These are phyloP conservation scores for Xylaria curta DNA, from an alignment of 495 filamentous ascomycete species.

Conservation along the genomic window DNA sequence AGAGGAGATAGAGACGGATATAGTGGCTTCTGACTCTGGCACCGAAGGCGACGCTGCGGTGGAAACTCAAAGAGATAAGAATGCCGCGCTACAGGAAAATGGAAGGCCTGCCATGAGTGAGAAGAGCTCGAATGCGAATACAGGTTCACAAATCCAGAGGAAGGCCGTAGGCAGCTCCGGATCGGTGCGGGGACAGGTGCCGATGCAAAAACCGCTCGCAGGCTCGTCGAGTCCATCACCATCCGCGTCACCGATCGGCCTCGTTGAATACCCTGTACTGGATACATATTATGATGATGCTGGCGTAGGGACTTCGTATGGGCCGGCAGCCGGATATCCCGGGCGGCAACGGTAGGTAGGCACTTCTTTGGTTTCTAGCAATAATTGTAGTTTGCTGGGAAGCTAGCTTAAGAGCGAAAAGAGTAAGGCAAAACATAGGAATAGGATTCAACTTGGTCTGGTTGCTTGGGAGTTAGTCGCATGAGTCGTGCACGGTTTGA, in stretches of 20 bases:
- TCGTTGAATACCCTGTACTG: not conserved
- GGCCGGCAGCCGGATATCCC: not conserved
- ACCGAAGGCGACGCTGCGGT: not conserved
- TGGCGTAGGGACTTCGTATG: not conserved
- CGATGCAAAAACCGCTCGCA: not conserved
- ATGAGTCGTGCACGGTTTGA: not conserved
- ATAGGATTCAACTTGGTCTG: not conserved
- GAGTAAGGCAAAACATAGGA: not conserved
- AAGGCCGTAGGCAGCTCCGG: not conserved
- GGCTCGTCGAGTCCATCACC: not conserved
- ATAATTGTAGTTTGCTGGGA: not conserved
- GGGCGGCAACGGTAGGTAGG: not conserved
- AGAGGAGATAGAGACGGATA: conserved; percentile 41
- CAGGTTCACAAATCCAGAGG: not conserved
- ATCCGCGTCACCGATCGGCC: not conserved
- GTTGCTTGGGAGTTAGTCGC: not conserved
- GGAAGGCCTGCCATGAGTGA: not conserved
- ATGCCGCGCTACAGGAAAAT: not conserved
- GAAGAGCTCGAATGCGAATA: not conserved
- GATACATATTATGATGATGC: not conserved
- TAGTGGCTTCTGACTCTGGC: not conserved
- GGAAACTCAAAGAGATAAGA: not conserved
- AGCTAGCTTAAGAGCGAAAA: not conserved
- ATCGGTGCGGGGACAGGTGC: not conserved
- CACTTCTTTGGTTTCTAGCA: not conserved